Evolutionary conservation across 768 basidiomycete genomes (phyloP).

Genomic region (Podaxis carcinomalis): DNA sequence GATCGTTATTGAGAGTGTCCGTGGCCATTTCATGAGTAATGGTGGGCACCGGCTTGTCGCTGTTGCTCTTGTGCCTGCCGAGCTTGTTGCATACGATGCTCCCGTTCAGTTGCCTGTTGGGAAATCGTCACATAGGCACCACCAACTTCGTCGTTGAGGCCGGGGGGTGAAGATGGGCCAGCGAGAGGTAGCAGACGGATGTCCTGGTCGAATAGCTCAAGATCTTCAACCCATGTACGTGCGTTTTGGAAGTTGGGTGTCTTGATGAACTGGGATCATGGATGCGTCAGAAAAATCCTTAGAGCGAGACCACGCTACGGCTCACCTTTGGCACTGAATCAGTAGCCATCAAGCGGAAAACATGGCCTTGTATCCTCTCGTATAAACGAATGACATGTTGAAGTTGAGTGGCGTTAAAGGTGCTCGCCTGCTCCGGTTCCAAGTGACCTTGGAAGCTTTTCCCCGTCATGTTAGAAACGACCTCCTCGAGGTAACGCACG

Average conservation of each 20-base stretch:
- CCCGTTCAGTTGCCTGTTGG: constrained; percentile 71
- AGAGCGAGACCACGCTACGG: background rate
- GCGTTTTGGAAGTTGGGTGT: constrained; percentile 77
- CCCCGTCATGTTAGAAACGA: constrained; percentile 73
- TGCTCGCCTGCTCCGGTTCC: constrained; percentile 73
- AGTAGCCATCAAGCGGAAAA: constrained; percentile 96
- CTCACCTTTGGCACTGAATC: constrained; percentile 96
- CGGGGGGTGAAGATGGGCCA: constrained; percentile 64
- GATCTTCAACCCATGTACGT: constrained; percentile 75
- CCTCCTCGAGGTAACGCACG: constrained; percentile 88
- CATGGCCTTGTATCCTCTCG: constrained; percentile 94
- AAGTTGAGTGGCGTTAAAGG: constrained; percentile 93
- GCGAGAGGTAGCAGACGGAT: constrained; percentile 46
- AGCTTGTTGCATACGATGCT: constrained; percentile 37
- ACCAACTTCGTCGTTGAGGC: constrained; percentile 71
- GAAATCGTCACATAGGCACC: constrained; percentile 87
- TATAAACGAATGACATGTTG: constrained; percentile 92
- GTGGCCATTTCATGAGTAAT: background rate
- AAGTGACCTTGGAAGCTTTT: constrained; percentile 77
- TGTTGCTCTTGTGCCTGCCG: constrained; percentile 4
- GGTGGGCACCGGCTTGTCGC: background rate
- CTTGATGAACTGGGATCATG: constrained; percentile 70
- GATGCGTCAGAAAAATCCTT: background rate
- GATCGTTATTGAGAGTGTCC: background rate
- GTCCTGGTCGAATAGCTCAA: constrained; percentile 61